Evolutionary conservation across 768 basidiomycete genomes (phyloP), one percentile per base, ranked within the genome.

Genomic region (Boletus bicolor): DNA sequence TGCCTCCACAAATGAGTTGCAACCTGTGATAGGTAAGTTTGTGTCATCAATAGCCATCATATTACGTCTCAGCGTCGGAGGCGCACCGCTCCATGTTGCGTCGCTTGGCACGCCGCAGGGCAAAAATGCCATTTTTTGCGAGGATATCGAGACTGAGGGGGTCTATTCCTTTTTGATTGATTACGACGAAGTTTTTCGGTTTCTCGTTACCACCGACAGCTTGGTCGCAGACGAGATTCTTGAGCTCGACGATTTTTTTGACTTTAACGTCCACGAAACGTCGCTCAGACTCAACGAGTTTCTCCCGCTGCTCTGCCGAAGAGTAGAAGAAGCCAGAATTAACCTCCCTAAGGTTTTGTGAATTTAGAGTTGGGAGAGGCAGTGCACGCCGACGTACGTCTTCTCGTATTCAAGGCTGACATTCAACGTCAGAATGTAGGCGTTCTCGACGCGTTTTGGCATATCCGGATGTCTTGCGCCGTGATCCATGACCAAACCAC

Each of bases 291-390:
- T 99, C 97, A 56, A 99, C 94, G 17, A 99, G 86, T 75, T 98
- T 98, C 75, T 99, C 97, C 38, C 97, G 87, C 73, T 99, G 97
- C 69, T 97, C 96, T 17, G 97, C 89, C 2, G 93, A 93, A 4
- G 95, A 97, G 76, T 99, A 99, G 80, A 98, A 99, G 82, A 99
- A 99, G 26, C 93, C 87, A 36, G 97, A 98, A 77, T 99, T 99
- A 68, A 99, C 93, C 81, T 99, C 97, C 61, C 95, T 98, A 56
- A 60, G 49, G 34, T 55, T 53, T 53, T 56, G 52, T 67, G 48
- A 60, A 56, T 61, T 58, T 51, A 53, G 56, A 57, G 51, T 67
- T 57, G 53, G 30, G 51, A 6, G 49, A 56, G 51, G 51, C 57
- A 53, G 57, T 65, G 55, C n/a, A 48, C 17, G 44, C 42, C 32